Percentiles rank a stretch among this genome's conserved stretches.
phyloP scores from a whole-genome alignment of 2,329 filamentous ascomycete genomes.

The Magnaporthiopsis rhizophila region DNA sequence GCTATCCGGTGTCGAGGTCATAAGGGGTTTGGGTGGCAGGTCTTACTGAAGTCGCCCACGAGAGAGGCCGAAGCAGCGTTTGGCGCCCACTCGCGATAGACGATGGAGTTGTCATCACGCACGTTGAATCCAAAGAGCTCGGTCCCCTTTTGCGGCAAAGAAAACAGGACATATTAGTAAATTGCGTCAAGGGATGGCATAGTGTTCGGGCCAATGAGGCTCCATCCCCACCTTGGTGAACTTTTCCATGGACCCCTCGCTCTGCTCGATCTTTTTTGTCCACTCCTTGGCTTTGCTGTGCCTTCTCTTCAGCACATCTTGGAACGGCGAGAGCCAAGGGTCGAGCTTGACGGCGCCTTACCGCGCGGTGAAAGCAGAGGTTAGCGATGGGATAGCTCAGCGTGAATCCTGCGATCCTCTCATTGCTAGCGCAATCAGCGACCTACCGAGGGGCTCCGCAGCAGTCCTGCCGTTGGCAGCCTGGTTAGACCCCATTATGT shows the following conservation, averaged over 20 bases:
- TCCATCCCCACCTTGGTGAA: conserved; percentile 65
- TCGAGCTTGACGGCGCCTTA: conserved; percentile 80
- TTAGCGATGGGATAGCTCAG: neutral
- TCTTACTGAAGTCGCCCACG: conserved; percentile 87
- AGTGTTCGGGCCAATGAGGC: neutral
- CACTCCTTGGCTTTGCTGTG: conserved; percentile 75
- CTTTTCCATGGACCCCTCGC: conserved; percentile 83
- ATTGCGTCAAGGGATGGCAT: neutral
- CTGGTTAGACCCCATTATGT: neutral
- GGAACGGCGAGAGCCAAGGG: conserved; percentile 82
- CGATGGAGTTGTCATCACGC: conserved; percentile 71
- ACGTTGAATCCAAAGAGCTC: conserved; percentile 84
- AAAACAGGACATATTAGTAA: conserved; percentile 6
- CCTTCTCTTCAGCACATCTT: conserved; percentile 65
- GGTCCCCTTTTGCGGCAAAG: conserved; percentile 54
- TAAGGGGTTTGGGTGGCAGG: neutral
- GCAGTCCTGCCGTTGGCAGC: conserved; percentile 35
- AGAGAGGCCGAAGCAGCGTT: conserved; percentile 79
- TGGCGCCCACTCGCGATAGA: conserved; percentile 94
- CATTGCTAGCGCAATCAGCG: conserved; percentile 16
- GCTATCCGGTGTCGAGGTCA: neutral
- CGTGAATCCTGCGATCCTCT: neutral
- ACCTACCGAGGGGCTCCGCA: conserved; percentile 64
- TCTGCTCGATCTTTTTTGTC: conserved; percentile 75
- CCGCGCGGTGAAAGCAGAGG: conserved; percentile 5